phyloP scores from a whole-genome alignment of 768 basidiomycete genomes.

The Mycena leptocephala region DNA sequence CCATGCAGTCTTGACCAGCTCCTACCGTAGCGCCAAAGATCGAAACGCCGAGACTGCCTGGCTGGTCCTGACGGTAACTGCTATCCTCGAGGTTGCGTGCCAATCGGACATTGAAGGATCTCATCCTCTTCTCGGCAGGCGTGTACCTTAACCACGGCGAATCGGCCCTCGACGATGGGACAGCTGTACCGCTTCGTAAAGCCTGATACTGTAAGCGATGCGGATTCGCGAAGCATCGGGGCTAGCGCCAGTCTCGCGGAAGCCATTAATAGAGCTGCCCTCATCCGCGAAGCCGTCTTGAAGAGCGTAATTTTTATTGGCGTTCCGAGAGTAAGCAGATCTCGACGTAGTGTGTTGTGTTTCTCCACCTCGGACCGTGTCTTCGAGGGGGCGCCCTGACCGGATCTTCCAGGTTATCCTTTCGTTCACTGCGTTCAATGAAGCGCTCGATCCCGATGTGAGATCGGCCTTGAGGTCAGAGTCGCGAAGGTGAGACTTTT shows the following conservation, averaged over 20 bases:
- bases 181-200: conserved; percentile 87
- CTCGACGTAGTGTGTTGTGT: conserved; percentile 7
- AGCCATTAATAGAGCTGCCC: conserved; percentile 81
- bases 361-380: background rate
- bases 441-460: conserved; percentile 88
- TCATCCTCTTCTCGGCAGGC: conserved; percentile 65
- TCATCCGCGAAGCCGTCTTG: conserved; percentile 92
- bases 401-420: conserved; percentile 79
- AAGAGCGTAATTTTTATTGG: conserved; percentile 94
- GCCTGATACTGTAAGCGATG: conserved; percentile 52
- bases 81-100: conserved; percentile 21
- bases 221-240: conserved; percentile 56
- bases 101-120: conserved; percentile 25
- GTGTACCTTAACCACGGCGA: conserved; percentile 87
- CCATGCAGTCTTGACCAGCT: conserved; percentile 69
- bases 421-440: conserved; percentile 82
- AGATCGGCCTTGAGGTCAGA: conserved; percentile 77
- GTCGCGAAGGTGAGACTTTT: conserved; percentile 71
- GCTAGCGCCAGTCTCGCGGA: conserved; percentile 61
- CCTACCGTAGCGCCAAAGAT: conserved; percentile 76
- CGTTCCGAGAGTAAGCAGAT: conserved; percentile 80
- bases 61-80: conserved; percentile 83
- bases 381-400: conserved; percentile 30
- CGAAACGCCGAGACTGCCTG: conserved; percentile 83
- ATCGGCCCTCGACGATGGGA: conserved; percentile 85